Evolutionary conservation across 345 rosid genomes (phyloP).

Genomic region (Hibiscus mutabilis): DNA sequence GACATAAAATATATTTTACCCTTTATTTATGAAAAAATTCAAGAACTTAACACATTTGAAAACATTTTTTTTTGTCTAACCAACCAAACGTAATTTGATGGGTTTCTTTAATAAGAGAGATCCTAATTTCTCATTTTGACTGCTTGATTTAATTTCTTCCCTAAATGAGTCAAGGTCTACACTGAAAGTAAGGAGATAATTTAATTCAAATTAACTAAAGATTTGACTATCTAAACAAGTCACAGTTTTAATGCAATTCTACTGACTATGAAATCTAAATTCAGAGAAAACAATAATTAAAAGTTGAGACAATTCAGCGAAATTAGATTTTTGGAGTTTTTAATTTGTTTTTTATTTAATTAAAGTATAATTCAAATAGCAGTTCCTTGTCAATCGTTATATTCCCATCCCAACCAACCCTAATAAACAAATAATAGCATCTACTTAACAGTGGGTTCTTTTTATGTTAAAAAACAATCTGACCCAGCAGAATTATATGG

Average conservation of each 20-base stretch:
- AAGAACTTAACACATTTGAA: no score
- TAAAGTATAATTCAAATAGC: background rate
- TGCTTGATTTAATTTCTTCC: no score
- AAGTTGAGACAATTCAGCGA: no score
- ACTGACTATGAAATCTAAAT: no score
- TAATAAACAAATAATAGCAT: background rate
- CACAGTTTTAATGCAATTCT: no score
- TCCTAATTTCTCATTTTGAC: no score
- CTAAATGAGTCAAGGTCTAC: background rate
- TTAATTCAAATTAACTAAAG: no score
- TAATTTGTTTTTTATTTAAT: no score
- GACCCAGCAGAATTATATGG: background rate
- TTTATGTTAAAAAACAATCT: background rate
- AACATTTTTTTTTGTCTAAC: background rate
- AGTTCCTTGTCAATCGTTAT: background rate
- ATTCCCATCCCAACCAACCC: background rate
- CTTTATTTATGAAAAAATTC: no score
- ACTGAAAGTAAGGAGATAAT: background rate
- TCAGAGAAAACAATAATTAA: no score
- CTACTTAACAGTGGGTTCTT: background rate
- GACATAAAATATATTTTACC: background rate
- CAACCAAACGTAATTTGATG: background rate
- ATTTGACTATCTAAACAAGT: no score
- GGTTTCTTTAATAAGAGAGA: background rate
- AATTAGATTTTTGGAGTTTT: no score